Evolutionary conservation across 2,329 filamentous ascomycete genomes (phyloP), one percentile per base, ranked within the genome.

Genomic region (Bipolaris zeicola): DNA sequence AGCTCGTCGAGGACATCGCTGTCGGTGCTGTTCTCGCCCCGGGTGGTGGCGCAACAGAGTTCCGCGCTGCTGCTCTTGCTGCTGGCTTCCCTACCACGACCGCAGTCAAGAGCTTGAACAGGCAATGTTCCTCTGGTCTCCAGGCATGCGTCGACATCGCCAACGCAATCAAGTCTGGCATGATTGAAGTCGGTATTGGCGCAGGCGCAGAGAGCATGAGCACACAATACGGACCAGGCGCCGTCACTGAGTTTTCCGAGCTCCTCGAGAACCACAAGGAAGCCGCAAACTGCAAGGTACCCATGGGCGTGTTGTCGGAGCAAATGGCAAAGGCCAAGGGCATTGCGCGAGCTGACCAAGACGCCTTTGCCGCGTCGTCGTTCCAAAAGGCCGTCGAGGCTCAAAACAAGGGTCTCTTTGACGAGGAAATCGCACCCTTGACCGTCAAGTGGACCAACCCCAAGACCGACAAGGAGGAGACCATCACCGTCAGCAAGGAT

Each of bases 131-230:
- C 13, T 93, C 89, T 37, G 94, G 95, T 51, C 85, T 98, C 28
- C 92, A 97, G 79, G 94, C 95, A 22, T 92, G 91, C 72, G 89
- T 95, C 58, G 94, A 98, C 76, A 89, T 98, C 72, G 94, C 94
- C 66, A 96, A 98, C 81, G 91, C 91, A 67, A 96, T 99, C 80
- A 87, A 86, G 72, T 76, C 87, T 5, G 95, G 93, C 70, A 96
- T 96, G 90, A 98, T 98, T 72, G 94, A 98, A 65, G 80, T 98
- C 61, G 95, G 95, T 68, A 87, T 98, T 67, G 95, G 94, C 66
- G 93, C 93, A 18, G 95, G 95, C 72, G 92, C 96, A 22, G 95
- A 99, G 86, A 95, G 90, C 82, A 99, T 99, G 95, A 91, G 87
- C 72, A 83, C 84, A 55, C 90, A 97, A 74, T 98, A 98, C 76